Evolutionary conservation across 2,329 filamentous ascomycete genomes (phyloP).

Genomic region (Neofusicoccum sp.): DNA sequence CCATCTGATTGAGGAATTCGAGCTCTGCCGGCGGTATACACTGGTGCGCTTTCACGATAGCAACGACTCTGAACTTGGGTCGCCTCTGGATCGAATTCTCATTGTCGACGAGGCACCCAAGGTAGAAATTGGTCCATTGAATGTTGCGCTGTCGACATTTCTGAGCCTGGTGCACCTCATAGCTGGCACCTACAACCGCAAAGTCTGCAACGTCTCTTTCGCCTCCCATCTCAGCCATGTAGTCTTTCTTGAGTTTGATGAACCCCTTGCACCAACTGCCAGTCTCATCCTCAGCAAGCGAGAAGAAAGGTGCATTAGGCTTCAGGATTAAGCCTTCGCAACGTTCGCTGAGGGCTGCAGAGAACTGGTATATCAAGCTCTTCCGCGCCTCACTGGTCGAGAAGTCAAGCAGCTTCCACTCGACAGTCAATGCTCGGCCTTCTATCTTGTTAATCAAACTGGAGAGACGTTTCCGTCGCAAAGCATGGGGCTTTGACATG

Average conservation of each 20-base stretch:
- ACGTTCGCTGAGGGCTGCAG: constrained; percentile 61
- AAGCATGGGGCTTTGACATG: constrained; percentile 55
- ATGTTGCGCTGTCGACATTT: constrained; percentile 54
- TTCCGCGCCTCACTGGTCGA: constrained; percentile 50
- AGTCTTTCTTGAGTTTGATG: constrained; percentile 88
- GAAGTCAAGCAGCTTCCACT: constrained; percentile 68
- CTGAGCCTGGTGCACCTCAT: constrained; percentile 62
- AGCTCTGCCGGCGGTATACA: constrained; percentile 48
- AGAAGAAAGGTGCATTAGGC: constrained; percentile 74
- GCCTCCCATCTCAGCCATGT: constrained; percentile 74
- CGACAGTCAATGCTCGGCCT: constrained; percentile 66
- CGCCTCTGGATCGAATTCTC: constrained; percentile 50
- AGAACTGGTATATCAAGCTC: constrained; percentile 61
- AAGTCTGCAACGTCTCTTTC: constrained; percentile 67
- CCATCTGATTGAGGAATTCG: constrained; percentile 43
- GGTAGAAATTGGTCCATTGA: constrained; percentile 76
- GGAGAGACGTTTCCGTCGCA: constrained; percentile 61
- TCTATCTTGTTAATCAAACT: constrained; percentile 53
- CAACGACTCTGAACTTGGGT: constrained; percentile 66
- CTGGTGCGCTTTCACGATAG: constrained; percentile 46
- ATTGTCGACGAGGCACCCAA: constrained; percentile 74
- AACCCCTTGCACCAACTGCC: constrained; percentile 39
- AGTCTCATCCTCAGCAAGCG: constrained; percentile 23
- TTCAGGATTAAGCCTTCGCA: constrained; percentile 83
- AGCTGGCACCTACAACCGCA: constrained; percentile 72